Evolutionary conservation across 1,139 yeast species (phyloP).

Genomic region (Blastobotrys ciferrii): DNA sequence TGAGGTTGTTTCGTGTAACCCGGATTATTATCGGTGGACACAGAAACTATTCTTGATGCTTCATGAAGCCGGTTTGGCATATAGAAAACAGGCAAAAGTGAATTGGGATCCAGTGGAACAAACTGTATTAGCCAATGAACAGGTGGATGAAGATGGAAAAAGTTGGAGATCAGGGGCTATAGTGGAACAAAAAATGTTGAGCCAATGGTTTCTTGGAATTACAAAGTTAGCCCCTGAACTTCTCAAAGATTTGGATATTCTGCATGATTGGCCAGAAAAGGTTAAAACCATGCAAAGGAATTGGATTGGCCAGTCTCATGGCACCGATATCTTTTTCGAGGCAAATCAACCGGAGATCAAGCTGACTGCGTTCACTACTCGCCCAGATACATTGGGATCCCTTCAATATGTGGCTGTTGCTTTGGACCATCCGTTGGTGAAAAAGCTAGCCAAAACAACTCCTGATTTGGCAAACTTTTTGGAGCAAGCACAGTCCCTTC

Average conservation of each 20-base stretch:
- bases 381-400: conserved; percentile 83
- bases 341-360: conserved; percentile 2
- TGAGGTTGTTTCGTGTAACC: conserved; percentile 82
- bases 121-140: conserved; percentile 95
- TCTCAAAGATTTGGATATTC: conserved; percentile 55
- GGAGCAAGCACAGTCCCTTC: conserved; percentile 12
- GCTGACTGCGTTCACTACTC: conserved; percentile 59
- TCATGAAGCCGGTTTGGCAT: conserved; percentile 75
- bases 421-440: conserved; percentile 62
- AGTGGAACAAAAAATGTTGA: conserved; percentile 75
- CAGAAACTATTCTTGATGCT: conserved; percentile 78
- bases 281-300: conserved; percentile 87
- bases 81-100: conserved; percentile 79
- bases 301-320: conserved; percentile 90
- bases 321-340: conserved; percentile 55
- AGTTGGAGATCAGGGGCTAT: conserved; percentile 97
- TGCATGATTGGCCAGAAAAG: conserved; percentile 80
- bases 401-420: conserved; percentile 83
- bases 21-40: conserved; percentile 90
- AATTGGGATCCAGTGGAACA: conserved; percentile 97
- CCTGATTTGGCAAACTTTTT: conserved; percentile 48
- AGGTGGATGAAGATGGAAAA: conserved; percentile 83
- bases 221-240: conserved; percentile 74
- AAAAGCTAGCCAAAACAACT: conserved; percentile 39
- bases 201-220: conserved; percentile 92